Conservation (phyloP, 352 stramenopile genomes). For the Phytophthora boehmeriae region DNA sequence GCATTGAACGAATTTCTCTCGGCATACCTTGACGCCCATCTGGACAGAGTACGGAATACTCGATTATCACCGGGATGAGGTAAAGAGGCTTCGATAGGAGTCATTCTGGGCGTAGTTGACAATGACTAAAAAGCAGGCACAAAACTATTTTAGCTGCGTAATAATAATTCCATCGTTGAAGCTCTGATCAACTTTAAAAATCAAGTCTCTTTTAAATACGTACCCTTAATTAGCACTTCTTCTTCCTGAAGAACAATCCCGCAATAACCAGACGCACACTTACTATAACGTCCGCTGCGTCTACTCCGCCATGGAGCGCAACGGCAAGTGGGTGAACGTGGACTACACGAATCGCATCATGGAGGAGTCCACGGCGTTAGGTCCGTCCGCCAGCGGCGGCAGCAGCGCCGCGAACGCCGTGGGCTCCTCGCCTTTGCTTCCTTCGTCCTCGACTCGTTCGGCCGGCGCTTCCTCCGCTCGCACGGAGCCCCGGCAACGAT, state of each 20-base stretch:
- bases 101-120: too few species aligned
- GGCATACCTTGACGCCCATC: background rate
- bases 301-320: conserved; percentile 51
- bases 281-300: background rate
- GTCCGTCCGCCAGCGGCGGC: background rate
- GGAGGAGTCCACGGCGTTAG: conserved; percentile 46
- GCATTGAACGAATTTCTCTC: background rate
- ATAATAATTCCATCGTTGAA: too few species aligned
- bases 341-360: conserved; percentile 80
- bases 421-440: conserved; percentile 22
- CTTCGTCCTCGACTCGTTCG: conserved; percentile 11
- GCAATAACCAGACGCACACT: background rate
- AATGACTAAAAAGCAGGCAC: too few species aligned
- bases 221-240: too few species aligned
- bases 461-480: conserved; percentile 8
- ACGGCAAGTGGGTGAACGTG: conserved; percentile 89
- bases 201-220: too few species aligned
- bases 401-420: background rate
- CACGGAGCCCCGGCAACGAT: conserved; percentile 39
- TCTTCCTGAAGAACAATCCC: conserved; percentile 16
- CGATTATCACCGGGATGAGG: background rate
- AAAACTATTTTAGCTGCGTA: too few species aligned
- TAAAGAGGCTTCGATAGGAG: too few species aligned
- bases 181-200: too few species aligned
- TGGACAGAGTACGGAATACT: background rate